Evolutionary conservation across 441 rosid genomes (phyloP), one percentile per base, ranked within the genome.

Genomic region (Adansonia madagascariensis): DNA sequence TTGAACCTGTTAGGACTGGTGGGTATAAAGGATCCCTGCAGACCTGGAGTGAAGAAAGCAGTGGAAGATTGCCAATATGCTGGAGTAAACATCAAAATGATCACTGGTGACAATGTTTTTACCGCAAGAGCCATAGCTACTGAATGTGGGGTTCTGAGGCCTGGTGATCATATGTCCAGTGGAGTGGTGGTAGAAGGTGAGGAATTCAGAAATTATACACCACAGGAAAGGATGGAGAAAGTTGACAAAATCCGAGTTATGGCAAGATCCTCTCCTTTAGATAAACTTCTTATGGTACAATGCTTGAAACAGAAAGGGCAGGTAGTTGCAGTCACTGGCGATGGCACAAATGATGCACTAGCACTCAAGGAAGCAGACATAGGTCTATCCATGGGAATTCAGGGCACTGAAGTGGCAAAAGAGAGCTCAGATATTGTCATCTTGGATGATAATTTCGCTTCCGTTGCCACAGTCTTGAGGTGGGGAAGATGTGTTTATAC

Each of bases 331-430:
- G 90, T 89, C 9, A 89, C 93, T 0, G 91, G 93, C 0, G 93
- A 89, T 4, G 93, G 93, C 3, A 89, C 89, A 0, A 89, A 89
- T 18, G 93, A 89, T 75, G 93, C 93, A 12, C 91, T 88, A 0
- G 93, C 93, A 0, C 85, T 89, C 9, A 88, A 88, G 77, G 93
- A 86, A 80, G 93, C 91, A 0, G 85, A 88, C 62, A 88, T 89
- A 0, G 92, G 92, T 27, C 85, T 89, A 0, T 88, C 91, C 0
- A 89, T 89, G 92, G 91, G 92, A 69, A 89, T 86, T 69, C 92
- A 89, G 61, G 91, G 91, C 0, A 89, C 91, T 0, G 92, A 89
- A 70, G 90, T 89, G 0, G 90, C 91, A 0, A 88, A 89, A 71
- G 91, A 87, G 76, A 89, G 92, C 82, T 87, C 92, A 0, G 91